These are phyloP conservation scores for Dovyalis caffra DNA, from an alignment of 345 rosid genomes.

Conservation along the genomic window DNA sequence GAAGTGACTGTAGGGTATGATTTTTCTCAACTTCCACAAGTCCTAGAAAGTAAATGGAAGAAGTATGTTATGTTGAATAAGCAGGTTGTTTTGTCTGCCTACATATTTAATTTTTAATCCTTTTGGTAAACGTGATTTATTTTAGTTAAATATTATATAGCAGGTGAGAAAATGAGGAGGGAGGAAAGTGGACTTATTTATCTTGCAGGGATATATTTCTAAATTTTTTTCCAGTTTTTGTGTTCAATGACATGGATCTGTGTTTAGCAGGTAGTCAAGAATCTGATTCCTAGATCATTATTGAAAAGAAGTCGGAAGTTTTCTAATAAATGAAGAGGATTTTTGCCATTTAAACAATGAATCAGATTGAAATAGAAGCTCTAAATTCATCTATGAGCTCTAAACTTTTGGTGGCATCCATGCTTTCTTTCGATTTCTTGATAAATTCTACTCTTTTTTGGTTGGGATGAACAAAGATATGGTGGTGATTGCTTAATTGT, in stretches of 20 bases:
- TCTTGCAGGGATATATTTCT: not conserved
- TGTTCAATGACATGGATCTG: not conserved
- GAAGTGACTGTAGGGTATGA: not conserved
- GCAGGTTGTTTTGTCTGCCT: not conserved
- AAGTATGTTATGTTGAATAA: not conserved
- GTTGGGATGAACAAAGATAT: not conserved
- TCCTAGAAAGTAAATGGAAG: not conserved
- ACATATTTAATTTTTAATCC: too few relatives aligned
- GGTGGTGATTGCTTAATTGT: not conserved
- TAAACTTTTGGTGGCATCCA: not conserved
- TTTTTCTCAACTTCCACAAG: not conserved
- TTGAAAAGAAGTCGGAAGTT: not conserved
- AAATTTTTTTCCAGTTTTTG: not conserved
- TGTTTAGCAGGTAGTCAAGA: not conserved
- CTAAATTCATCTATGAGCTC: not conserved
- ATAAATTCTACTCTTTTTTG: not conserved
- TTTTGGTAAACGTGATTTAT: not conserved
- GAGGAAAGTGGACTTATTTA: not conserved
- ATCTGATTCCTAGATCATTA: not conserved
- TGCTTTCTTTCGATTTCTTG: not conserved
- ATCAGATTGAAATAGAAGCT: not conserved
- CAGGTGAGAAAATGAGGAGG: not conserved
- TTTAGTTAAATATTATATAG: too few relatives aligned
- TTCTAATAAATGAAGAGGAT: not conserved
- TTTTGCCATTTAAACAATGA: not conserved